Percentiles rank a stretch among this genome's conserved stretches.
These are phyloP conservation scores for Suillus lakei DNA, from an alignment of 768 basidiomycete species.

Conservation along the genomic window DNA sequence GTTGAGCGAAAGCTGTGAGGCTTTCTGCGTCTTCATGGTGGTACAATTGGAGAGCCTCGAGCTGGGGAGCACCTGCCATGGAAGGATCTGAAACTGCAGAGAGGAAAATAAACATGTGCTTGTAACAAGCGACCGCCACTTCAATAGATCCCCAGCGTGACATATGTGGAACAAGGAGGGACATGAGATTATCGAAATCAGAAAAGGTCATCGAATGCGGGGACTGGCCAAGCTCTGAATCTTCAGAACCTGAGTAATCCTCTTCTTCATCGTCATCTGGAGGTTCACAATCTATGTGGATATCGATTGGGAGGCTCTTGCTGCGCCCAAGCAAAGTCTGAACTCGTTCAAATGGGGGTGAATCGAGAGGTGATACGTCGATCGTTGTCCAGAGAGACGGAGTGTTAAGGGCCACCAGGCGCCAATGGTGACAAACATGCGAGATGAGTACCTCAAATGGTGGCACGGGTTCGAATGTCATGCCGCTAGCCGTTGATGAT, in stretches of 20 bases:
- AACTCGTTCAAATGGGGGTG: slow-evolving; percentile 49
- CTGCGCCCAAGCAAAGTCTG: slow-evolving; percentile 56
- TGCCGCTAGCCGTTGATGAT: slow-evolving; percentile 6
- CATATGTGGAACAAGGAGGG: slow-evolving; percentile 55
- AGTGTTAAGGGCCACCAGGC: slow-evolving; percentile 53
- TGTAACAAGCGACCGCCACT: slow-evolving; percentile 50
- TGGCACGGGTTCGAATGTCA: slow-evolving; percentile 16
- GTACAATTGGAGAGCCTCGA: slow-evolving; percentile 59
- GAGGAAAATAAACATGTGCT: slow-evolving; percentile 51
- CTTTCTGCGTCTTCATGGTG: slow-evolving; percentile 56
- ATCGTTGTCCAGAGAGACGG: slow-evolving; percentile 63
- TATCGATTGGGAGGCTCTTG: slow-evolving; percentile 55
- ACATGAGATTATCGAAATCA: slow-evolving; percentile 31
- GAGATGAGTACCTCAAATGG: slow-evolving; percentile 60
- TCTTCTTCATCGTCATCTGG: slow-evolving; percentile 28
- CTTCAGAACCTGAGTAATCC: slow-evolving; percentile 23
- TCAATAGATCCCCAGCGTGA: slow-evolving; percentile 57
- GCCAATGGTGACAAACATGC: slow-evolving; percentile 67
- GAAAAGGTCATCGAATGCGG: slow-evolving; percentile 21
- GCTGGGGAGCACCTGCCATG: slow-evolving; percentile 53
- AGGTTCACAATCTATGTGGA: slow-evolving; percentile 51
- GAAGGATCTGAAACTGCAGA: slow-evolving; percentile 41
- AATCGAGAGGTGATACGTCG: slow-evolving; percentile 22
- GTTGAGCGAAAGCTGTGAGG: slow-evolving; percentile 15
- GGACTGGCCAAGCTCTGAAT: slow-evolving; percentile 32